Evolutionary conservation across 2,329 filamentous ascomycete genomes (phyloP).

Genomic region (Alternaria arbusti): DNA sequence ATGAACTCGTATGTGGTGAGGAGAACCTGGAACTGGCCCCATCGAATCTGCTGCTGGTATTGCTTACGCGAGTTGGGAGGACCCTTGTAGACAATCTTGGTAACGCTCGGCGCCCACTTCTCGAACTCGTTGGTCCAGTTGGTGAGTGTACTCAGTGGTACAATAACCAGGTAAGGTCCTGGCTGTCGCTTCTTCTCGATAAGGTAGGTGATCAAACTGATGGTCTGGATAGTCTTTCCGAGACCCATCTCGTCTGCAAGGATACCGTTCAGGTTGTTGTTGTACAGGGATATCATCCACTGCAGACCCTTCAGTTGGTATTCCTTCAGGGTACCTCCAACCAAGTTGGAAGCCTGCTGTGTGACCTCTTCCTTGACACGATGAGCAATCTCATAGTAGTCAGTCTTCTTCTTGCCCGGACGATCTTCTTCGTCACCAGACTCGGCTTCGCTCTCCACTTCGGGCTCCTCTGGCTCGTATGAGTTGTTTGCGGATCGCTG

Average conservation of each 20-base stretch:
- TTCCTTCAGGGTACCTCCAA: constrained; percentile 92
- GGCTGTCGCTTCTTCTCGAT: constrained; percentile 94
- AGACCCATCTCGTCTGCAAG: constrained; percentile 99
- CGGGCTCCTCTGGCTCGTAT: constrained; percentile 72
- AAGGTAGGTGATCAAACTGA: constrained; percentile 94
- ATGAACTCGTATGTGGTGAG: constrained; percentile 99
- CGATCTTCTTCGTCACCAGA: constrained; percentile 70
- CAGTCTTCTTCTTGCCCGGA: constrained; percentile 78
- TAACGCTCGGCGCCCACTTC: constrained; percentile 92
- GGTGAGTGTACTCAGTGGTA: constrained; percentile 93
- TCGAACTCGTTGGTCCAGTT: constrained; percentile 99
- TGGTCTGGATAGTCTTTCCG: constrained; percentile 98
- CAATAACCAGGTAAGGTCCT: constrained; percentile 94
- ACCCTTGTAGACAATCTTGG: constrained; percentile 94
- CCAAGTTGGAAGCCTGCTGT: constrained; percentile 81
- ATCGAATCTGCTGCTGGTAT: constrained; percentile 92
- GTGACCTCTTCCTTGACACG: constrained; percentile 91
- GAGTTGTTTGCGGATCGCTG: constrained; percentile 82
- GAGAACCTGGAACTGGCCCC: constrained; percentile 93
- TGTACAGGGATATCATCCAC: constrained; percentile 99
- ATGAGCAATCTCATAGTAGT: constrained; percentile 98
- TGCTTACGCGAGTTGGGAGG: constrained; percentile 86
- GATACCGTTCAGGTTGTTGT: constrained; percentile 99
- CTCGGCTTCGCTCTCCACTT: constrained; percentile 61
- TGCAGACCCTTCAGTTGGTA: constrained; percentile 98